These are phyloP conservation scores for Coniosporium tulheliwenetii DNA, from an alignment of 2,329 filamentous ascomycete species.

Conservation along the genomic window DNA sequence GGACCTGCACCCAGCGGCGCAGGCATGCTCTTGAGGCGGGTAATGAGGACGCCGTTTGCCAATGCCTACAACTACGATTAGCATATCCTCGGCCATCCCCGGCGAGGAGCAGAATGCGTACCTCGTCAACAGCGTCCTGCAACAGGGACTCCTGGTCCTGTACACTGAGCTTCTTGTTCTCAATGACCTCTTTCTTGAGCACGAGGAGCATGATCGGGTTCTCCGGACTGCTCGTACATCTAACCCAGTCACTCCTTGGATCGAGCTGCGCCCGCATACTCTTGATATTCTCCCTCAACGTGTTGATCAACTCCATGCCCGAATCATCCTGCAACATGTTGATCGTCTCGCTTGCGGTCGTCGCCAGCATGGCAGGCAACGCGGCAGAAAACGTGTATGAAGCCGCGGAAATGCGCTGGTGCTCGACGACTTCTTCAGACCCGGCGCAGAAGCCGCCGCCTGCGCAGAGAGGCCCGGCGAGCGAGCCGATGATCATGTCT, in stretches of 20 bases:
- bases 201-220: slow-evolving; percentile 78
- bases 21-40: slow-evolving; percentile 66
- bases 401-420: slow-evolving; percentile 83
- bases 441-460: slow-evolving; percentile 95
- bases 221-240: slow-evolving; percentile 63
- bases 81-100: too few relatives aligned
- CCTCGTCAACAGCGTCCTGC: slow-evolving; percentile 93
- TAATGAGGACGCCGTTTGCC: slow-evolving; percentile 79
- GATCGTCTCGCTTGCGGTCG: slow-evolving; percentile 88
- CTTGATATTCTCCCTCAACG: slow-evolving; percentile 74
- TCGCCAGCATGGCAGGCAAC: slow-evolving; percentile 80
- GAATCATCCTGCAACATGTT: slow-evolving; percentile 75
- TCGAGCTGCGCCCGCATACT: slow-evolving; percentile 77
- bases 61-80: background rate
- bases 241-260: slow-evolving; percentile 84
- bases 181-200: slow-evolving; percentile 70
- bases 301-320: slow-evolving; percentile 47
- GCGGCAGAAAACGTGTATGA: slow-evolving; percentile 95
- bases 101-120: slow-evolving; percentile 26
- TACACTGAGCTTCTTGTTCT: slow-evolving; percentile 48
- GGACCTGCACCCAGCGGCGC: slow-evolving; percentile 39
- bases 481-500: slow-evolving; percentile 92
- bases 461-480: slow-evolving; percentile 78
- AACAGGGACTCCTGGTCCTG: slow-evolving; percentile 74
- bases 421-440: slow-evolving; percentile 79